These are phyloP conservation scores for Sporothrix variecibatus DNA, from an alignment of 2,329 filamentous ascomycete genomes.

Conservation along the genomic window DNA sequence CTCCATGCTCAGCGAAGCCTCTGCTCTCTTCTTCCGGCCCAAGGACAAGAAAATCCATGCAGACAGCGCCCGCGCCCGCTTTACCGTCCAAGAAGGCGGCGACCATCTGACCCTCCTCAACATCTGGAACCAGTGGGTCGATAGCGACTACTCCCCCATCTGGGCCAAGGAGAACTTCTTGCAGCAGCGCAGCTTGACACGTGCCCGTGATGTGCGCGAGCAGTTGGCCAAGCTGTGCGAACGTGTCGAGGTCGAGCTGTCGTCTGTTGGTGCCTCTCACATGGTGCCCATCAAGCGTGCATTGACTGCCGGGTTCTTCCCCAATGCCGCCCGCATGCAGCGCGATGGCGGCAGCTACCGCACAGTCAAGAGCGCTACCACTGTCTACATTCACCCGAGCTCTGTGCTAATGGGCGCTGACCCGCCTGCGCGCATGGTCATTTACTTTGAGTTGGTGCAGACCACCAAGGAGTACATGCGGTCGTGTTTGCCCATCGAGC, in stretches of 20 bases:
- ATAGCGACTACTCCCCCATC: conserved; percentile 82
- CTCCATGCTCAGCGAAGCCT: conserved; percentile 89
- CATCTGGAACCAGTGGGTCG: conserved; percentile 94
- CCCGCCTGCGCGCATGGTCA: conserved; percentile 75
- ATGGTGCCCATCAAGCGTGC: conserved; percentile 80
- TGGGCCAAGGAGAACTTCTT: conserved; percentile 94
- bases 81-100: conserved; percentile 86
- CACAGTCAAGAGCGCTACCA: conserved; percentile 86
- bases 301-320: conserved; percentile 90
- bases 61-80: conserved; percentile 83
- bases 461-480: conserved; percentile 93
- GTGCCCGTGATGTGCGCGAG: conserved; percentile 88
- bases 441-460: conserved; percentile 82
- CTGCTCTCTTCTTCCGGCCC: conserved; percentile 87
- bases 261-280: conserved; percentile 69
- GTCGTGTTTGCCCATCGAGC: conserved; percentile 79
- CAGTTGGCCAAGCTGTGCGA: conserved; percentile 92
- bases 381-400: conserved; percentile 88
- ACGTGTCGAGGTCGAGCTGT: conserved; percentile 79
- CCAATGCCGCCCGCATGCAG: conserved; percentile 83
- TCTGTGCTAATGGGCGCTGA: conserved; percentile 77
- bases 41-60: conserved; percentile 98
- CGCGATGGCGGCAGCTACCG: conserved; percentile 84
- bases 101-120: conserved; percentile 88
- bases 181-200: conserved; percentile 83